Conservation (phyloP, 208 protist genomes). For the Jaenimonas drosophilae region DNA sequence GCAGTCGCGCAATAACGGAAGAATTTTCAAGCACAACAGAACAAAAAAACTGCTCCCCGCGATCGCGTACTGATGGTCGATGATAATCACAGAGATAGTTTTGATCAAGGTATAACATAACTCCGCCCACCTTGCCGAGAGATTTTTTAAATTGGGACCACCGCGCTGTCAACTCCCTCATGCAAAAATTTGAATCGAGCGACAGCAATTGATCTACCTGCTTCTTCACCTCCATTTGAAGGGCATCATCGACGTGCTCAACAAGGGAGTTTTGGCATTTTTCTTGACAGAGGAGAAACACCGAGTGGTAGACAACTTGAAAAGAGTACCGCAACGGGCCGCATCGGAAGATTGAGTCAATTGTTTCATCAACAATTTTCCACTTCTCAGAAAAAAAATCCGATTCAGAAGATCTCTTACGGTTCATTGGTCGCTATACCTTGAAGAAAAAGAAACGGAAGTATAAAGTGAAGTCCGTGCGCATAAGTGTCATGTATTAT, state of each 20-base stretch:
- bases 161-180: slow-evolving; percentile 24
- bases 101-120: slow-evolving; percentile 62
- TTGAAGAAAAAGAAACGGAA: slow-evolving; percentile 3
- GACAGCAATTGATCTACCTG: slow-evolving; percentile 17
- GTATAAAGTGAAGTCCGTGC: no score
- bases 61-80: slow-evolving; percentile 24
- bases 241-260: slow-evolving; percentile 22
- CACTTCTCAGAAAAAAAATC: slow-evolving; percentile 19
- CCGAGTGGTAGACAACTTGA: slow-evolving; percentile 64
- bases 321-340: slow-evolving; percentile 43
- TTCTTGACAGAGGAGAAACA: slow-evolving; percentile 58
- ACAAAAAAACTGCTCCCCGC: slow-evolving; percentile 47
- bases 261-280: slow-evolving; percentile 28
- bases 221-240: slow-evolving; percentile 18
- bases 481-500: no score
- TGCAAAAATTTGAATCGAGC: slow-evolving; percentile 9
- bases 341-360: slow-evolving; percentile 38
- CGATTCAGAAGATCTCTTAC: slow-evolving; percentile 3
- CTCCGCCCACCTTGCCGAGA: slow-evolving; percentile 29
- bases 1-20: no score
- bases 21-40: slow-evolving; percentile 5
- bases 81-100: slow-evolving; percentile 18
- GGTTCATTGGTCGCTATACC: no score
- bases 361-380: slow-evolving; percentile 42
- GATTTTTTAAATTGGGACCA: slow-evolving; percentile 41